Conservation (phyloP, 805 yeast species). For the Teunomyces cretensis region DNA sequence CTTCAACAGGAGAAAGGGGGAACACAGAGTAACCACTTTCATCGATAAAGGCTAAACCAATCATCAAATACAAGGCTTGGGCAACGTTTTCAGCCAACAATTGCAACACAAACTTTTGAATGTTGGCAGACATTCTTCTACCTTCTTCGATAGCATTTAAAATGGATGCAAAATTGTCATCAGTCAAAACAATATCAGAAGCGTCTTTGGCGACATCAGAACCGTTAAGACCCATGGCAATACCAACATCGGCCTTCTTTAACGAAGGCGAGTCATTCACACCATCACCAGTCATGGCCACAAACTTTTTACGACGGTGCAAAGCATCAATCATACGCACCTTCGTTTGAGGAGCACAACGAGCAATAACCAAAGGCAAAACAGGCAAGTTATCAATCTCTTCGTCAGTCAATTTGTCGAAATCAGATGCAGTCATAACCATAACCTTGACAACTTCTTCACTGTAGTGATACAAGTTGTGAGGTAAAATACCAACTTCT, state of each 20-base stretch:
- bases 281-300: slow-evolving; percentile 59
- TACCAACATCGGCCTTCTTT: slow-evolving; percentile 77
- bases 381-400: slow-evolving; percentile 37
- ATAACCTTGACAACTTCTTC: slow-evolving; percentile 52
- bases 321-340: slow-evolving; percentile 43
- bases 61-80: slow-evolving; percentile 63
- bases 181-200: slow-evolving; percentile 68
- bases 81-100: slow-evolving; percentile 67
- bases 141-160: slow-evolving; percentile 80
- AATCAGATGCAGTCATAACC: slow-evolving; percentile 40
- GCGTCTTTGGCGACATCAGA: slow-evolving; percentile 87
- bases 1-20: slow-evolving; percentile 76
- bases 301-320: slow-evolving; percentile 36
- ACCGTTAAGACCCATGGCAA: slow-evolving; percentile 78
- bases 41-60: slow-evolving; percentile 74
- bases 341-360: slow-evolving; percentile 43
- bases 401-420: slow-evolving; percentile 30
- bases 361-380: slow-evolving; percentile 39
- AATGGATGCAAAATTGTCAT: slow-evolving; percentile 76
- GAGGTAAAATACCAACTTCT: slow-evolving; percentile 72
- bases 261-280: slow-evolving; percentile 79
- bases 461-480: slow-evolving; percentile 54
- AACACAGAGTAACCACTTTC: slow-evolving; percentile 67
- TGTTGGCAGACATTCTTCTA: slow-evolving; percentile 73
- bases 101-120: slow-evolving; percentile 76